Evolutionary conservation across 768 basidiomycete genomes (phyloP).

Genomic region (Russula vinacea): DNA sequence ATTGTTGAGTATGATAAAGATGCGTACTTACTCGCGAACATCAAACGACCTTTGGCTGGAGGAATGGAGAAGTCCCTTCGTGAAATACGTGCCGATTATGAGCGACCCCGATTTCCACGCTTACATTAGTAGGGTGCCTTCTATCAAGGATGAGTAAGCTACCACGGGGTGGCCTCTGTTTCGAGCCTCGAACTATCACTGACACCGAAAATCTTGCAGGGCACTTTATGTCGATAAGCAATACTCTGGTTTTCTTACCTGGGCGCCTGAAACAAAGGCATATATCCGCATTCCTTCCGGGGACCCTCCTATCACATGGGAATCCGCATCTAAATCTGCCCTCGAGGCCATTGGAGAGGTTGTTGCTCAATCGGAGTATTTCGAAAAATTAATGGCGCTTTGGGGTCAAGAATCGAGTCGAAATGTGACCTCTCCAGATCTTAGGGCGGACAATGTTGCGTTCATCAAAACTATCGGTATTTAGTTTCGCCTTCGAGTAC

Average conservation of each 20-base stretch:
- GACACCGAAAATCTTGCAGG: conserved; percentile 30
- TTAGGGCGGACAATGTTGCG: conserved; percentile 51
- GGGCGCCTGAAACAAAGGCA: conserved; percentile 61
- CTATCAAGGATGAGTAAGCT: conserved; percentile 27
- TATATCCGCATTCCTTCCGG: conserved; percentile 46
- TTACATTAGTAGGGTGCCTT: conserved; percentile 37
- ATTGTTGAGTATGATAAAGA: conserved; percentile 65
- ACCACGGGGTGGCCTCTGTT: background rate
- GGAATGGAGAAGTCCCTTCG: conserved; percentile 65
- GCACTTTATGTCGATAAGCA: conserved; percentile 69
- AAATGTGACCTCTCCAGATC: conserved; percentile 48
- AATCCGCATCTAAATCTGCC: conserved; percentile 47
- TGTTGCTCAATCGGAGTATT: conserved; percentile 53
- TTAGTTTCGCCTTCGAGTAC: conserved; percentile 24
- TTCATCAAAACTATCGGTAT: conserved; percentile 52
- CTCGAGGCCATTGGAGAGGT: conserved; percentile 52
- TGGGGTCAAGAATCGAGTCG: conserved; percentile 82
- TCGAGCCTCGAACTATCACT: background rate
- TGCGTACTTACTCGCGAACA: conserved; percentile 65
- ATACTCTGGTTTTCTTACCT: conserved; percentile 73
- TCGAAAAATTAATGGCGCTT: conserved; percentile 54
- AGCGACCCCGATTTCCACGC: conserved; percentile 51
- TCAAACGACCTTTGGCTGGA: conserved; percentile 68
- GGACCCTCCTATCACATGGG: conserved; percentile 49
- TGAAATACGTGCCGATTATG: conserved; percentile 44